These are phyloP conservation scores for Collybiopsis confluens DNA, from an alignment of 768 basidiomycete genomes.

Conservation along the genomic window DNA sequence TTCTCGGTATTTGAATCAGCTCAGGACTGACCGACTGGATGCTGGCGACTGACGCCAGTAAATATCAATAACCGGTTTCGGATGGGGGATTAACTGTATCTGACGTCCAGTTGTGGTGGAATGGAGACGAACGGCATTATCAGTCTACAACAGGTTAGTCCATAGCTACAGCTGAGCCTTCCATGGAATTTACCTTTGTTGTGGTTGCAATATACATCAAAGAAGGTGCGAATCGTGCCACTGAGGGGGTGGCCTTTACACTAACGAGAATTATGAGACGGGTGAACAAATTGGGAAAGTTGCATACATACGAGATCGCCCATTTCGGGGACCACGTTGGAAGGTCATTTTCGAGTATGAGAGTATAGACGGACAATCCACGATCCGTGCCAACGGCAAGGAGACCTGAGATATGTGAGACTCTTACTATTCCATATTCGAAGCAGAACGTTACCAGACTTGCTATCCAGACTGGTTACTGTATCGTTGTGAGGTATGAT, in stretches of 20 bases:
- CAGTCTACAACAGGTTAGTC: slow-evolving; percentile 34
- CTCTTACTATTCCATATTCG: no score
- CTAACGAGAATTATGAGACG: slow-evolving; percentile 2
- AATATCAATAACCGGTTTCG: slow-evolving; percentile 65
- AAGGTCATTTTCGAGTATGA: slow-evolving; percentile 77
- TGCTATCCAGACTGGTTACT: slow-evolving; percentile 66
- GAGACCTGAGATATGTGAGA: slow-evolving; percentile 47
- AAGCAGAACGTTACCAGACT: slow-evolving; percentile 51
- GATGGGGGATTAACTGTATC: slow-evolving; percentile 67
- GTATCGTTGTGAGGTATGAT: slow-evolving; percentile 49
- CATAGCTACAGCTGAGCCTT: neutral
- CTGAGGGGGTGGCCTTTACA: slow-evolving; percentile 43
- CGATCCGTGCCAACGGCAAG: slow-evolving; percentile 63
- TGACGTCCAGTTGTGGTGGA: slow-evolving; percentile 69
- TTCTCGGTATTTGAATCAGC: no score
- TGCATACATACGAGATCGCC: slow-evolving; percentile 48
- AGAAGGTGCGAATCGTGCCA: slow-evolving; percentile 69
- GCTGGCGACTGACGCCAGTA: slow-evolving; percentile 70
- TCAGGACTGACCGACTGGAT: slow-evolving; percentile 63
- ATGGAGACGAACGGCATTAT: slow-evolving; percentile 58
- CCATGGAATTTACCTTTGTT: slow-evolving; percentile 40
- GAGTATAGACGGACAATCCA: slow-evolving; percentile 68
- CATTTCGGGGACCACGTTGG: slow-evolving; percentile 83
- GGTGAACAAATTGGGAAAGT: neutral
- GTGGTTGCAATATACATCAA: slow-evolving; percentile 69